Base-by-base conservation (phyloP, 768 basidiomycete genomes). In the Agaricus sinodeliciosus region DNA sequence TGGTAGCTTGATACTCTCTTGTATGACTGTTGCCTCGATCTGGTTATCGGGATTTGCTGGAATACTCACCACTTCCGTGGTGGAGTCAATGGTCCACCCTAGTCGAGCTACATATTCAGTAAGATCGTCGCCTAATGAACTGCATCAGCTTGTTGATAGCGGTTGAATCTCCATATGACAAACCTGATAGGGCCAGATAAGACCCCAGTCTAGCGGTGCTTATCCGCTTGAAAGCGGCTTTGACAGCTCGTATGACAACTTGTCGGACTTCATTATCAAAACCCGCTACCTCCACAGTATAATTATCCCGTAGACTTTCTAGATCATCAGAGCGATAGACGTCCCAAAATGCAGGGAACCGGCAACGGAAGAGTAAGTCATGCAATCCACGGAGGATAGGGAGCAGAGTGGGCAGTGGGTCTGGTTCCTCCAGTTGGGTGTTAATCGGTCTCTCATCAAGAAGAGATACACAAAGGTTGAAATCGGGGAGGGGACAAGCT, bases 391-490 rank as follows among this genome's bases (percentile, higher is more conserved):
- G 79, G 57, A 91, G 76, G 48, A 81, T 65, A 48, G 90, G 84
- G 31, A 92, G 77, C 56, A 90, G 75, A 43, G 73, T 54, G 16
- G 87, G 82, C 22, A 91, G 75, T 47, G 90, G 90, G 74, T 92
- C 89, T 25, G 87, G 85, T 62, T 92, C 89, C 60, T 91, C 89
- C 9, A 82, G 69, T 58, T 74, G 76, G 40, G 75, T 54, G 54
- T 68, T 80, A 46, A 69, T 62, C 15, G 77, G 66, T 43, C 84
- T 80, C 59, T 93, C 91, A 55, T 92, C 89, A 36, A 94, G 75
- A n/a, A 99, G 79, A 44, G 94, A 90, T 59, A 95, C 81, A 62
- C 90, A 94, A 58, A 98, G 87, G 62, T 90, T 87, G 73, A 95
- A 99, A 66, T 99, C 95, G 52, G 94, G 90, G 42, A 86, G 78